A percentile compares a stretch with the other conserved stretches of the same genome.
Evolutionary conservation across 1,284 basidiomycete genomes (phyloP).

Genomic region (Pyrrhoderma lamaoense): DNA sequence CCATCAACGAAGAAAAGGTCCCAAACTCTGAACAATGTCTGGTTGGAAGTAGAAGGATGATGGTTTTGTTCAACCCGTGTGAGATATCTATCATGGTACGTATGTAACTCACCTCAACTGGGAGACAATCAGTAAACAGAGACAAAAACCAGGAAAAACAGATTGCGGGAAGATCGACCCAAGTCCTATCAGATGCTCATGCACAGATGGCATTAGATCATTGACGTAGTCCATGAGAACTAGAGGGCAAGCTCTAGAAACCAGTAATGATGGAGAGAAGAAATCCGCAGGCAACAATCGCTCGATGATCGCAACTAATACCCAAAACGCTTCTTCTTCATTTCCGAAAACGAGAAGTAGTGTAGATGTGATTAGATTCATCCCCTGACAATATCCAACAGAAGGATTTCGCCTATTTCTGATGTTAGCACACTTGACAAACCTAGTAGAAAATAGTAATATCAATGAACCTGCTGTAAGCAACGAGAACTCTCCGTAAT

Average conservation of each 20-base stretch:
- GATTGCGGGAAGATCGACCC: slow-evolving; percentile 90
- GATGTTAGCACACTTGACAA: not conserved
- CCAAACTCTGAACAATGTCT: slow-evolving; percentile 89
- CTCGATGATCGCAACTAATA: slow-evolving; percentile 84
- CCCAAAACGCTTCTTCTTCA: slow-evolving; percentile 98
- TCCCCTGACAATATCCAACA: slow-evolving; percentile 88
- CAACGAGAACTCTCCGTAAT: slow-evolving; percentile 79
- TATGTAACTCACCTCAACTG: slow-evolving; percentile 69
- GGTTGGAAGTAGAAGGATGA: slow-evolving; percentile 1
- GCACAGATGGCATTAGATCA: slow-evolving; percentile 69
- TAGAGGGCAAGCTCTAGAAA: slow-evolving; percentile 89
- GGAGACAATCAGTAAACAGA: slow-evolving; percentile 92
- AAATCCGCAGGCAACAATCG: slow-evolving; percentile 77
- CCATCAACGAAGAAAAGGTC: slow-evolving; percentile 96
- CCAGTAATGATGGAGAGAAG: slow-evolving; percentile 76
- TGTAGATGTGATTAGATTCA: slow-evolving; percentile 94
- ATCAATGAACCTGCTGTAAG: slow-evolving; percentile 76
- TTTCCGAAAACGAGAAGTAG: slow-evolving; percentile 87
- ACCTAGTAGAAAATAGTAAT: slow-evolving; percentile 3
- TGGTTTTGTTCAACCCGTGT: too few species aligned
- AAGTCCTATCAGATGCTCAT: slow-evolving; percentile 68
- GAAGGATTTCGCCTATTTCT: slow-evolving; percentile 64
- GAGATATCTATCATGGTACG: not conserved
- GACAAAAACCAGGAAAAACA: slow-evolving; percentile 99
- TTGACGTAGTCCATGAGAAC: slow-evolving; percentile 86